Conservation (phyloP, 2,329 filamentous ascomycete species). For the Pleurostoma richardsiae region DNA sequence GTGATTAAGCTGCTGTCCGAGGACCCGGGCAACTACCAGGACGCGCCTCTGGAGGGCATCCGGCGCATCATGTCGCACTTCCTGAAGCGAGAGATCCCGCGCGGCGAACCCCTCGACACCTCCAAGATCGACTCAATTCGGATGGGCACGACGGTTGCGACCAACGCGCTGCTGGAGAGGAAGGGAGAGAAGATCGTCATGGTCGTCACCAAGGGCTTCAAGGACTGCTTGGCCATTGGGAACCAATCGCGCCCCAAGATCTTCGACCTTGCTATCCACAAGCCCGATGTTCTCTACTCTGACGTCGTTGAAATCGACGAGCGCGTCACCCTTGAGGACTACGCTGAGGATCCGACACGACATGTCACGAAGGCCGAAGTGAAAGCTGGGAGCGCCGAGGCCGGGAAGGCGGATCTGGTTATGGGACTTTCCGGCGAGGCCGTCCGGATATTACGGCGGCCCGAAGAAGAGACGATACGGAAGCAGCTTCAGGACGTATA, state of each 20-base stretch:
- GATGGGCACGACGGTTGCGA: slow-evolving; percentile 94
- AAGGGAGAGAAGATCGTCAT: slow-evolving; percentile 88
- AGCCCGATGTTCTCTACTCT: slow-evolving; percentile 83
- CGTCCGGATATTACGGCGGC: slow-evolving; percentile 63
- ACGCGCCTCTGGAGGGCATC: slow-evolving; percentile 89
- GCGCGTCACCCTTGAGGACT: slow-evolving; percentile 86
- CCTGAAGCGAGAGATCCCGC: slow-evolving; percentile 67
- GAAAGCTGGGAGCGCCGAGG: slow-evolving; percentile 40
- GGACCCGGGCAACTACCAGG: slow-evolving; percentile 83
- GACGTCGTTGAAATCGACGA: slow-evolving; percentile 86
- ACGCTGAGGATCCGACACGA: slow-evolving; percentile 77
- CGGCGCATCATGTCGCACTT: slow-evolving; percentile 79
- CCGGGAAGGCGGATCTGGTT: slow-evolving; percentile 52
- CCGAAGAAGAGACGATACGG: slow-evolving; percentile 50
- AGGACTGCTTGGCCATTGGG: slow-evolving; percentile 81
- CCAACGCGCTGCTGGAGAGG: slow-evolving; percentile 83
- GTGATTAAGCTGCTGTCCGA: slow-evolving; percentile 67
- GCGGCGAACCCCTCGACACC: slow-evolving; percentile 76
- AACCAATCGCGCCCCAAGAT: slow-evolving; percentile 88
- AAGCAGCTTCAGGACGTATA: slow-evolving; percentile 62
- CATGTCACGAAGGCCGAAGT: slow-evolving; percentile 48
- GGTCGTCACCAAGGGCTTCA: slow-evolving; percentile 83
- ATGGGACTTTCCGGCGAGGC: slow-evolving; percentile 70
- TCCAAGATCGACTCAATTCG: slow-evolving; percentile 82
- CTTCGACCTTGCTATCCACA: slow-evolving; percentile 82